phyloP scores from a whole-genome alignment of 2,329 filamentous ascomycete species.

The Penicillium decumbens region DNA sequence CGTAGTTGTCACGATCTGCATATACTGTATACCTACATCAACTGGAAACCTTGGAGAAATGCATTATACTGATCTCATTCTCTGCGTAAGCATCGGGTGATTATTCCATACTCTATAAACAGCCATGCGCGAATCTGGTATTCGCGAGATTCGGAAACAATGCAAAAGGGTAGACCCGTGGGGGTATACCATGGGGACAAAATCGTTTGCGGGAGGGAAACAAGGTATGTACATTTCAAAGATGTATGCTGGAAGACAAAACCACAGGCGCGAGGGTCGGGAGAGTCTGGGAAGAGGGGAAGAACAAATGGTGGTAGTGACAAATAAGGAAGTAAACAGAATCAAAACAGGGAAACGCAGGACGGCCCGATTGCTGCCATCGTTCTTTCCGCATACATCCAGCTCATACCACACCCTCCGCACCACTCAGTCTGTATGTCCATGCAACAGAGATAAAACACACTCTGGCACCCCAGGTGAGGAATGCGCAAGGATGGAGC shows the following conservation, averaged over 20 bases:
- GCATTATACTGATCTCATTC: slow-evolving; percentile 26
- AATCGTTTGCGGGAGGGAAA: slow-evolving; percentile 7
- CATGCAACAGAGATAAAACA: neutral
- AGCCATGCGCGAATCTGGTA: slow-evolving; percentile 26
- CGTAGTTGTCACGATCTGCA: neutral
- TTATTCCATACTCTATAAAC: slow-evolving; percentile 32
- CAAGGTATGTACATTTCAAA: slow-evolving; percentile 34
- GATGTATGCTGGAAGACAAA: slow-evolving; percentile 21
- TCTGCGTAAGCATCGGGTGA: slow-evolving; percentile 25
- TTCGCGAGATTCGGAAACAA: slow-evolving; percentile 24
- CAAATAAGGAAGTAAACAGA: slow-evolving; percentile 7
- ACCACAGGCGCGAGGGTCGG: slow-evolving; percentile 18
- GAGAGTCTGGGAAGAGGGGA: slow-evolving; percentile 10
- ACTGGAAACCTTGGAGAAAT: neutral
- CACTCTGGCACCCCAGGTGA: neutral
- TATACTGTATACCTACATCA: too few relatives aligned
- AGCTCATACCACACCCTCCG: neutral
- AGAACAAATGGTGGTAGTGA: slow-evolving; percentile 12
- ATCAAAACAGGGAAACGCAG: slow-evolving; percentile 7
- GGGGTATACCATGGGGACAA: slow-evolving; percentile 10
- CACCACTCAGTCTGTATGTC: slow-evolving; percentile 6
- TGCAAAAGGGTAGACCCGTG: slow-evolving; percentile 14
- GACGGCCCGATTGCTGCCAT: slow-evolving; percentile 2
- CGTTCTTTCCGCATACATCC: slow-evolving; percentile 7
- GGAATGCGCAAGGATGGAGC: neutral